phyloP scores from a whole-genome alignment of 148 eudicot species.

The Nepenthes gracilis region DNA sequence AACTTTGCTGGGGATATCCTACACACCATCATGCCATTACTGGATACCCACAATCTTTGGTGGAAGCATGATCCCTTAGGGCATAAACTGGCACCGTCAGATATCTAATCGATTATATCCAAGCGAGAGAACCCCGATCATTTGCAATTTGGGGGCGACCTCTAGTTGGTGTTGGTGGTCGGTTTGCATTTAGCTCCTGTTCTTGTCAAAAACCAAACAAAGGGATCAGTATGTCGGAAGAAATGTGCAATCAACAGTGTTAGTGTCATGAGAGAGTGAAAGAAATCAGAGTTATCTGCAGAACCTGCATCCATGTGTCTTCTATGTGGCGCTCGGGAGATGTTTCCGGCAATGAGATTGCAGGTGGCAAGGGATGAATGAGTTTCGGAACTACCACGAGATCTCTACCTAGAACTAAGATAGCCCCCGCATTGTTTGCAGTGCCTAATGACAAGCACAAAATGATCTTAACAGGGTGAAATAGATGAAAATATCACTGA shows the following conservation, averaged over 20 bases:
- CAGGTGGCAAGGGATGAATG: conserved; percentile 97
- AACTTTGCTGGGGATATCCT: conserved; percentile 18
- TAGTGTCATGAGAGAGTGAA: neutral
- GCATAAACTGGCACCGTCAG: conserved; percentile 11
- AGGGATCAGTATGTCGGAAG: neutral
- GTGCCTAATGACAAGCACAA: conserved; percentile 45
- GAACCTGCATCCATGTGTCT: conserved; percentile 99
- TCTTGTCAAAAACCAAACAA: neutral
- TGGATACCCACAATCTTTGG: conserved; percentile 27
- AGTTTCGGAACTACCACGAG: conserved; percentile 99
- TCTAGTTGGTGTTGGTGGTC: conserved; percentile 96
- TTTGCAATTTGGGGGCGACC: conserved; percentile 91
- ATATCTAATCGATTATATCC: conserved; percentile 37
- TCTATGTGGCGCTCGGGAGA: conserved; percentile 94
- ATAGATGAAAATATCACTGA: too few relatives aligned
- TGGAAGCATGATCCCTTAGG: conserved; percentile 23
- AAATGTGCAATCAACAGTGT: neutral
- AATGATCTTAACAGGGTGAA: conserved; percentile 4
- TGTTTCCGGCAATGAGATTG: conserved; percentile 73
- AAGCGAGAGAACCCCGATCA: conserved; percentile 92
- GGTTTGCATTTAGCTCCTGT: conserved; percentile 92
- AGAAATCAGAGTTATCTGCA: neutral
- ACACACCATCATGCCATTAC: conserved; percentile 40
- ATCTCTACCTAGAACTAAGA: conserved; percentile 89
- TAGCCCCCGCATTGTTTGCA: conserved; percentile 98